Base-by-base conservation (phyloP, 768 basidiomycete genomes). In the Lactifluus hygrophoroides region DNA sequence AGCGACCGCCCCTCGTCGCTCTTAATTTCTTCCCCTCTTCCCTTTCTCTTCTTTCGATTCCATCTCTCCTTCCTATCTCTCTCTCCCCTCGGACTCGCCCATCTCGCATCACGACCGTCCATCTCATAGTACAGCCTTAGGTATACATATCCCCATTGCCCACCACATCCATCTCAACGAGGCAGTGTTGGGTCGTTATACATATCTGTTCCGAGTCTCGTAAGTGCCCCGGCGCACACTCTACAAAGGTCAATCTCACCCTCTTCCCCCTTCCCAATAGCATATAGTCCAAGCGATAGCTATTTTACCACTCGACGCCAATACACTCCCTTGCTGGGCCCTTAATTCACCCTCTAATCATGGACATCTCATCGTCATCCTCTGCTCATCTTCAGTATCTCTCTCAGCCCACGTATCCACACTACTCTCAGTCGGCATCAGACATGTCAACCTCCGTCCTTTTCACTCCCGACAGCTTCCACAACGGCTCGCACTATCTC, bases 311-410 rank as follows among this genome's bases (percentile, higher is more conserved):
- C 54, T 49, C 35, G 30, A 60, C 47, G 17, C 35, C 38, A 43
- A 21, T 44, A 47, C 37, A 30, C 48, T 37, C 54, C 54, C 58
- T 40, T 32, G n/a, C 58, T 16, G 47, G 47, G 48, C 54, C 50
- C 38, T 60, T n/a, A n/a, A 54, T 50, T 60, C 54, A 35, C 54
- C 10, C n/a, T 28, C 46, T 60, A 60, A 60, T 60, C 48, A 60
- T 60, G 58, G 54, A 60, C 53, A 21, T 34, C 8, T 51, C 58
- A 19, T 21, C 57, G n/a, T 40, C 58, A 7, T 44, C 54, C 13
- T 50, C 58, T 32, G 8, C 58, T 34, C 58, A 50, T 10, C 45
- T 58, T 34, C 58, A 60, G 27, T 60, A 60, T 56, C 25, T 60
- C 49, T 30, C 58, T 40, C 58, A 60, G 16, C 48, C 53, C 37